phyloP scores from a whole-genome alignment of 2,329 filamentous ascomycete species.

The Trichoderma harzianum region DNA sequence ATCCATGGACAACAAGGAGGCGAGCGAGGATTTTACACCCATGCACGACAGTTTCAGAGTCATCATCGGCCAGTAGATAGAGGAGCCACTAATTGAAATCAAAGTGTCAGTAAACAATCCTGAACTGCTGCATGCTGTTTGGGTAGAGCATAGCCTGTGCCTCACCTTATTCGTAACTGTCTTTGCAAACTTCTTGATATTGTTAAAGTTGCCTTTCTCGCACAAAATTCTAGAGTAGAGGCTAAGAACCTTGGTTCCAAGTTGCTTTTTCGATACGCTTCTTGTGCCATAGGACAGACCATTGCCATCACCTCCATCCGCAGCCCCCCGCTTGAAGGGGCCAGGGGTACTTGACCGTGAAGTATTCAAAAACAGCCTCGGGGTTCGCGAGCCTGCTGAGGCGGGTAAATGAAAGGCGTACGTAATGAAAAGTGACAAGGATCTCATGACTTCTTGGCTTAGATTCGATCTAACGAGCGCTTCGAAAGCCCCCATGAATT shows the following conservation, averaged over 20 bases:
- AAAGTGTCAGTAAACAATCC: neutral
- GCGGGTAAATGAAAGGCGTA: slow-evolving; percentile 72
- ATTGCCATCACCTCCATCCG: slow-evolving; percentile 32
- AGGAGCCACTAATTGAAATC: slow-evolving; percentile 67
- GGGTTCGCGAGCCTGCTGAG: slow-evolving; percentile 49
- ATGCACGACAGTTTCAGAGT: slow-evolving; percentile 76
- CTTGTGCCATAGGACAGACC: slow-evolving; percentile 32
- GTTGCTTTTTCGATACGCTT: slow-evolving; percentile 60
- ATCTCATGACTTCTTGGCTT: slow-evolving; percentile 79
- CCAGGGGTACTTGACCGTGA: slow-evolving; percentile 41
- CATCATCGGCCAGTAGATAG: slow-evolving; percentile 83
- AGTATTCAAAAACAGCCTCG: slow-evolving; percentile 41
- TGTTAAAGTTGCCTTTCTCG: slow-evolving; percentile 61
- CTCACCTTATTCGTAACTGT: slow-evolving; percentile 90
- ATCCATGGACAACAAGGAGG: slow-evolving; percentile 77
- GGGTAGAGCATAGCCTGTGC: neutral
- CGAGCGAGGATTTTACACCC: slow-evolving; percentile 80
- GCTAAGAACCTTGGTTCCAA: slow-evolving; percentile 71
- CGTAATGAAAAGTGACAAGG: slow-evolving; percentile 86
- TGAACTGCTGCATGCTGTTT: neutral
- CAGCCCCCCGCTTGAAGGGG: slow-evolving; percentile 36
- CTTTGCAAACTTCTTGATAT: slow-evolving; percentile 83
- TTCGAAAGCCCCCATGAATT: slow-evolving; percentile 76
- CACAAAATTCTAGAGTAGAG: slow-evolving; percentile 79
- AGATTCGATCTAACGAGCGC: slow-evolving; percentile 76